Base-by-base conservation (phyloP, 179 eudicot genomes). In the Camellia oleifera region DNA sequence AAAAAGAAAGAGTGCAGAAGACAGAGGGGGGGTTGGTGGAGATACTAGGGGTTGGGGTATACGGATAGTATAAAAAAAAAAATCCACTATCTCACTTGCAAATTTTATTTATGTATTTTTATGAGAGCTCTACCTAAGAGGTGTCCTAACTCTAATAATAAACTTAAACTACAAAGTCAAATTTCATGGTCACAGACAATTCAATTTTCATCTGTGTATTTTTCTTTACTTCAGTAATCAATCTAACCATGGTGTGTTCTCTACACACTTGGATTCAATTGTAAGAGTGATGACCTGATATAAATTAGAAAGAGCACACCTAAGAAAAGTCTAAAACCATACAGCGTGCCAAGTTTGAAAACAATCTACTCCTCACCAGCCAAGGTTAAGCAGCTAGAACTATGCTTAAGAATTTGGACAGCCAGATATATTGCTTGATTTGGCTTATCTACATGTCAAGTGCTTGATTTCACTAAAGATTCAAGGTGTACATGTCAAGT, bases 301-400 rank as follows among this genome's bases (percentile, higher is more conserved):
- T 32, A 32, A 32, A 32, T 32, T 32, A 71, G 75, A 71, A 71
- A 18, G 75, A 71, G 54, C 42, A 50, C 17, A 71, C 64, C 42
- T 4, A 71, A 0, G 1, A 71, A 32, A 32, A 32, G 40, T 32
- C 40, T 32, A 32, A 71, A 71, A 20, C 17, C 14, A 71, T 71
- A 71, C 54, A 50, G 73, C 52, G 45, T 45, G 53, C 53, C 17
- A 2, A 71, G 40, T 32, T 32, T 32, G 40, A 32, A 32, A 32
- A 32, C 40, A 32, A 32, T 32, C 40, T 32, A 32, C 40, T 32
- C 40, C 40, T 32, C 40, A 32, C 40, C 40, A 32, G 40, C 40
- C 40, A 32, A 32, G 40, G 40, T 32, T 32, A 32, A 32, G 40
- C 40, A 32, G 40, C 40, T 32, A 32, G 40, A 32, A 32, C 2